Evolutionary conservation across 2,329 filamentous ascomycete genomes (phyloP), one percentile per base, ranked within the genome.

Genomic region (Aureobasidium mangrovei): DNA sequence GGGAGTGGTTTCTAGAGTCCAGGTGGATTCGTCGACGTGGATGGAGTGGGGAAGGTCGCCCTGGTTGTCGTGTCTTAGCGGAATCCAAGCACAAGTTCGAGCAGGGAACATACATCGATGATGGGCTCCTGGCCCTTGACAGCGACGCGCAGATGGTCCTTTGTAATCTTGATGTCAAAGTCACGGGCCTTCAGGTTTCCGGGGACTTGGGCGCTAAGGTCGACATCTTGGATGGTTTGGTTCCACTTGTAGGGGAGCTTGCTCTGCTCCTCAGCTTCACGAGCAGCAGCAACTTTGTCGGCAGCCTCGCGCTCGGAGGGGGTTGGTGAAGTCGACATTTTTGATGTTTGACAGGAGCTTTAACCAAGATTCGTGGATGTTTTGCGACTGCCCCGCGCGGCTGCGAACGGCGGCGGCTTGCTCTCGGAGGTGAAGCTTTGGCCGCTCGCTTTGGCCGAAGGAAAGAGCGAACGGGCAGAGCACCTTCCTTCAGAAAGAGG

Each of bases 241-340:
- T 81, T 86, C 93, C 93, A 98, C 74, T 94, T 93, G 83, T 98
- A 98, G 0, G 93, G 93, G 40, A 98, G 83, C 27, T 85, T 81
- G 40, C 84, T 86, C 76, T 98, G 93, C 74, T 98, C 93, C 63
- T 84, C 86, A 55, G 80, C 77, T 74, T 98, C 90, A 68, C 85
- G 84, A 58, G 82, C 84, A 64, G 77, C 78, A 60, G 75, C 76
- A 62, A 80, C 80, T 59, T 74, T 75, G 64, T 84, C 80, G 60
- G 76, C 71, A 59, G 70, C 72, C 56, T 77, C 74, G 57, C 77
- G 79, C 65, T 80, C 76, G 55, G 75, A 71, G 26, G 77, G 74
- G 10, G 77, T 72, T 3, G 77, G 77, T 12, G 75, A 77, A 32
- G 69, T 47, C n/a, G 57, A 56, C 57, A 59, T 59, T 33, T 24